A percentile compares a stretch with the other conserved stretches of the same genome.
Evolutionary conservation across 148 eudicot species (phyloP).

Genomic region (Pouteria glomerata): DNA sequence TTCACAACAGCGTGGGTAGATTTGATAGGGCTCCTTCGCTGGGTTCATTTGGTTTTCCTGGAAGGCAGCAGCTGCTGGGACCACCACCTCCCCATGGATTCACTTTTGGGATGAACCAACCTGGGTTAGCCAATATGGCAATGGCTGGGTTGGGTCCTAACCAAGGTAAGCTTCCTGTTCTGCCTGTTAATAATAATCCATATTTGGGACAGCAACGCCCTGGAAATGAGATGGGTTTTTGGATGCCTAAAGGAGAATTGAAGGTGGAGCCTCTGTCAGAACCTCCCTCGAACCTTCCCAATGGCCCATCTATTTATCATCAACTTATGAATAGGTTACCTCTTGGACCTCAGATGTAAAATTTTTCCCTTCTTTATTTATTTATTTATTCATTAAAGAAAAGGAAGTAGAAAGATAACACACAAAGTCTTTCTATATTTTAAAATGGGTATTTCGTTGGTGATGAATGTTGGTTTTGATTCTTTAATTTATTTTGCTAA

Average conservation of each 20-base stretch:
- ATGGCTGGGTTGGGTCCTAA: conserved; percentile 30
- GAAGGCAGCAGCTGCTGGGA: conserved; percentile 30
- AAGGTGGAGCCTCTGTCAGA: conserved; percentile 41
- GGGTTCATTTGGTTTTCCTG: conserved; percentile 30
- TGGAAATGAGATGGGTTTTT: conserved; percentile 31
- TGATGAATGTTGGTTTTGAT: conserved; percentile 12
- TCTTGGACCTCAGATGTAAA: conserved; percentile 47
- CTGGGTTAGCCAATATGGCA: conserved; percentile 29
- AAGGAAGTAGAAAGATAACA: conserved; percentile 5
- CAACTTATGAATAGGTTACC: conserved; percentile 44
- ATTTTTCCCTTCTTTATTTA: neutral
- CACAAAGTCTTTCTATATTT: too few species aligned
- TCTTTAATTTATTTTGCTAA: conserved; percentile 10
- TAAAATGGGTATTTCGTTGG: neutral
- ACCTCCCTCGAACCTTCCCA: conserved; percentile 25
- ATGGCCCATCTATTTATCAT: conserved; percentile 33
- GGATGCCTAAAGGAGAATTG: conserved; percentile 38
- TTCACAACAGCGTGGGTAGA: conserved; percentile 30
- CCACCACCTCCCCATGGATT: conserved; percentile 28
- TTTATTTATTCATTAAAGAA: neutral
- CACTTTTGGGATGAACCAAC: conserved; percentile 38
- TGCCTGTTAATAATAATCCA: conserved; percentile 22
- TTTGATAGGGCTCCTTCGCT: conserved; percentile 28
- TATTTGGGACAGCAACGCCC: conserved; percentile 24
- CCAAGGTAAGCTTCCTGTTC: conserved; percentile 24